Evolutionary conservation across 2,329 filamentous ascomycete species (phyloP), one percentile per base, ranked within the genome.

Genomic region (Nigrograna mackinnonii): DNA sequence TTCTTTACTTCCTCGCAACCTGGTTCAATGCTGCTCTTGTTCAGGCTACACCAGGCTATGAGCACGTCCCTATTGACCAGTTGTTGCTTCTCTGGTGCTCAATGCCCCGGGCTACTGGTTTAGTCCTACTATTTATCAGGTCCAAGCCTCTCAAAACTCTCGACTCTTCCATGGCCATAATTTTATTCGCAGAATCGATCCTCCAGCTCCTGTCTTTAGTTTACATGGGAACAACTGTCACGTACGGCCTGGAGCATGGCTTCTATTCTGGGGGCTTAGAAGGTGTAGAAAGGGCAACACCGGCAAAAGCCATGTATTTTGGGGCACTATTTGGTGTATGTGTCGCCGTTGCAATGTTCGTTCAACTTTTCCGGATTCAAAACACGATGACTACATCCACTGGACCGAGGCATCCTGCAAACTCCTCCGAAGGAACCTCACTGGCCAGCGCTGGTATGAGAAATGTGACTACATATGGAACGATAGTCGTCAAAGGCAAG

Each of bases 81-180:
- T 37, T 68, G 21, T 43, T 58, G 13, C 45, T 67, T 16, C 49
- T 68, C 17, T 68, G 60, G 60, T 64, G 60, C 52, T 47, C 60
- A 18, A 55, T 62, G 40, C 64, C 64, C 28, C 60, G 61, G 13
- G 47, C 55, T 17, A 38, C 60, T 16, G 65, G 59, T 60, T 21
- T 60, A n/a, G 21, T 41, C 3, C 35, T 52, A 19, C 37, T 58
- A 22, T n/a, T 62, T 18, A 30, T 52, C 31, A 22, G 30, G 28
- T 4, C 46, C 12, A 37, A 44, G 22, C 42, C 48, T 19, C 54
- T 48, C 40, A 28, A 51, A 22, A 28, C 17, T 4, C 48, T 42
- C 4, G 46, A 46, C 35, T 39, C 53, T 26, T 42, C 45, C 14
- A 28, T 47, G 18, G 37, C 35, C 17, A 35, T 41, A n/a, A 49